Base-by-base conservation (phyloP, 306 rosid genomes). In the Carpinus viminea region DNA sequence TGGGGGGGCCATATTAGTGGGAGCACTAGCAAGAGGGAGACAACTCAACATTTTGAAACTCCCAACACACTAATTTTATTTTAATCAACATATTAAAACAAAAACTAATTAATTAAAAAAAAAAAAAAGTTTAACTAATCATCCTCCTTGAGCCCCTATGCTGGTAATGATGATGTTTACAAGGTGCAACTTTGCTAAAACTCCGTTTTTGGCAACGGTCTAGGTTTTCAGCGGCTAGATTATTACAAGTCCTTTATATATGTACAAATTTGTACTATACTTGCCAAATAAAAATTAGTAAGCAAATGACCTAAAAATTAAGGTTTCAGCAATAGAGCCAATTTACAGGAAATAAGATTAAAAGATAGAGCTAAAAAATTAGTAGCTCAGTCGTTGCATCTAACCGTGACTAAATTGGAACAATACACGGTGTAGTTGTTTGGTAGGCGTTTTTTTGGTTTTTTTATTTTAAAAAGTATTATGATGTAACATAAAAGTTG, bases 11-110 rank as follows among this genome's bases (percentile, higher is more conserved):
- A 75, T 24, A 24, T 75, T 79, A 70, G 85, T 87, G 86, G 87
- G 78, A 81, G 93, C 91, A 87, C 91, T 84, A 84, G 60, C 82
- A 78, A 87, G 76, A 78, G 59, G 82, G 69, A 76, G 74, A 75
- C 87, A 90, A 85, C 76, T 50, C 83, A 80, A 76, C 79, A 26
- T 4, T 26, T 62, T 46, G 38, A 21, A 41, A 66, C 17, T 43
- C 36, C 9, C 47, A 71, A 59, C 76, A 48, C 13, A 9, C 13
- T 38, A 18, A 10, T 38, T 9, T 18, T 41, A 77, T 17, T 74
- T 79, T 76, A 84, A 68, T 81, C 78, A 76, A 59, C 52, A 70
- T 72, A 65, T 52, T 24, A 28, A 6, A 56, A 74, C 16, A 74
- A 74, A 5, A 55, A 7, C n/a, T 52, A 4, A 52, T 13, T 51